phyloP scores from a whole-genome alignment of 2,329 filamentous ascomycete genomes.

The Colletotrichum sp. region DNA sequence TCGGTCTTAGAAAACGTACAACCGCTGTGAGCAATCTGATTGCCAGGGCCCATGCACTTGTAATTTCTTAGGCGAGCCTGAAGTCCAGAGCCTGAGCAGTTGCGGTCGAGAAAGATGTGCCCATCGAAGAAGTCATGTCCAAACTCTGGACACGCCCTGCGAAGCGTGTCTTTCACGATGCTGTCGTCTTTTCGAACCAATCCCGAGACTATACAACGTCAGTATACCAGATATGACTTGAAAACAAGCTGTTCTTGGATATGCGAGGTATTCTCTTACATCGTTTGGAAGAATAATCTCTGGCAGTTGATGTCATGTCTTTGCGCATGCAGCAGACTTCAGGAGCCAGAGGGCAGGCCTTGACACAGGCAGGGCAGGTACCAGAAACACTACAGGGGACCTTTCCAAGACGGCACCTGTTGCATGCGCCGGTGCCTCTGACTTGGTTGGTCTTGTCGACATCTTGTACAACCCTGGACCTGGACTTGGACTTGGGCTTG shows the following conservation, averaged over 20 bases:
- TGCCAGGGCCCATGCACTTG: not conserved
- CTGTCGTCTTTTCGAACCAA: too few species aligned
- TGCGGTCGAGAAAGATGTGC: not conserved
- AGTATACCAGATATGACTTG: too few species aligned
- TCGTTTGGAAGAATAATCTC: not conserved
- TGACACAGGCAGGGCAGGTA: not conserved
- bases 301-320: not conserved
- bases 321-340: not conserved
- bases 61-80: not conserved
- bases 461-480: not conserved
- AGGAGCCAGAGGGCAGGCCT: not conserved
- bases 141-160: not conserved
- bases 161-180: not conserved
- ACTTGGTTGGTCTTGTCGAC: not conserved
- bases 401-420: slow-evolving; percentile 1
- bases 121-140: not conserved
- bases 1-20: not conserved
- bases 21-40: not conserved
- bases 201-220: too few species aligned
- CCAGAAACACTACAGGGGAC: not conserved
- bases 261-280: not conserved
- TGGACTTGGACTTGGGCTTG: not conserved
- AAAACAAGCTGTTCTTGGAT: too few species aligned
- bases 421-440: not conserved
- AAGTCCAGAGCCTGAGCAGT: not conserved